These are phyloP conservation scores for Sanghuangporus sanghuang DNA, from an alignment of 1,284 basidiomycete genomes.

Conservation along the genomic window DNA sequence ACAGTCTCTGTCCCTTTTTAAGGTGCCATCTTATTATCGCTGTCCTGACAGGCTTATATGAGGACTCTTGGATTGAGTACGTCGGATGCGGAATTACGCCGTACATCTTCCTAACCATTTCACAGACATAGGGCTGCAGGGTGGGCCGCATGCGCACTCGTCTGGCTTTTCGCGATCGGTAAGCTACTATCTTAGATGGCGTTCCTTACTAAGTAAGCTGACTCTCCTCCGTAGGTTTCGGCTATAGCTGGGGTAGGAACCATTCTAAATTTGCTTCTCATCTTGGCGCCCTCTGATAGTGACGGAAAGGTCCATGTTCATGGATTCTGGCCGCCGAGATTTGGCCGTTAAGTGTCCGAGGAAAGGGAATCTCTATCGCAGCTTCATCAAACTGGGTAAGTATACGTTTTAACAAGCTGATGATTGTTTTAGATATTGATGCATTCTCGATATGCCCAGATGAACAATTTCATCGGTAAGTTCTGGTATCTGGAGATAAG, in stretches of 20 bases:
- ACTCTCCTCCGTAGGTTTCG: slow-evolving; percentile 37
- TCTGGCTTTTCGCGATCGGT: slow-evolving; percentile 67
- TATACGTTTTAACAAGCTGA: slow-evolving; percentile 6
- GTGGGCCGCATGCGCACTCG: slow-evolving; percentile 59
- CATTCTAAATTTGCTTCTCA: not conserved
- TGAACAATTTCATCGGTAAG: slow-evolving; percentile 72
- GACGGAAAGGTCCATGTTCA: slow-evolving; percentile 43
- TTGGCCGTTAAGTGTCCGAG: slow-evolving; percentile 61
- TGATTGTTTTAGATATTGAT: not conserved
- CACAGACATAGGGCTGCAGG: slow-evolving; percentile 40
- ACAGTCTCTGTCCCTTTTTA: slow-evolving; percentile 20
- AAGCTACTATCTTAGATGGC: slow-evolving; percentile 18
- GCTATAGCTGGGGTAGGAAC: slow-evolving; percentile 58
- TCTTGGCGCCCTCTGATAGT: not conserved
- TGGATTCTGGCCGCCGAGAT: slow-evolving; percentile 67
- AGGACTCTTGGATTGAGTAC: slow-evolving; percentile 40
- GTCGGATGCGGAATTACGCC: not conserved
- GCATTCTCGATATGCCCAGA: slow-evolving; percentile 33
- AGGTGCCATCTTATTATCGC: slow-evolving; percentile 67
- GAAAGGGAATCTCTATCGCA: slow-evolving; percentile 65
- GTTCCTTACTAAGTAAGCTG: not conserved
- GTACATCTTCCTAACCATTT: not conserved
- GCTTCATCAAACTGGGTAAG: slow-evolving; percentile 67
- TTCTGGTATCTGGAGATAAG: not conserved
- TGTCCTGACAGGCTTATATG: slow-evolving; percentile 50